Evolutionary conservation across 176 grass and related monocot species (phyloP), one percentile per base, ranked within the genome.

Genomic region (Elaeis guineensis): DNA sequence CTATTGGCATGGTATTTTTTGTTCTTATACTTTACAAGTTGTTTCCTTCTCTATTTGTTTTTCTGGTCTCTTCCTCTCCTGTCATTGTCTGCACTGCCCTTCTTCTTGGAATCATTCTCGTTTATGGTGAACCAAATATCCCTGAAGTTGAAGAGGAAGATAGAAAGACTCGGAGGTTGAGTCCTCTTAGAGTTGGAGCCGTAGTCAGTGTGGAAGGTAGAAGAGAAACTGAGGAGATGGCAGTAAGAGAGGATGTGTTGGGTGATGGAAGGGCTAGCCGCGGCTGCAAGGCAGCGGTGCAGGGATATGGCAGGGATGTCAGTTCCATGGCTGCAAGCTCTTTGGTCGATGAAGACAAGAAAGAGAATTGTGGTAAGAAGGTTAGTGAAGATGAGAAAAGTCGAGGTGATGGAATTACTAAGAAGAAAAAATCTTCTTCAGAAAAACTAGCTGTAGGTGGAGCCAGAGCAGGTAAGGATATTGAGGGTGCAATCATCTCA

Each of bases 51-150:
- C 71, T 77, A 58, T 80, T 85, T 63, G 63, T 63, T 21, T 19
- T 85, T 29, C 53, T 80, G 22, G 65, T 80, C 29, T 64, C 58
- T 35, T 64, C 72, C 57, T 77, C 77, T 54, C 82, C 86, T 2
- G 74, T 81, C 9, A 67, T 89, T 61, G 48, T 75, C 9, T 78
- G 79, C 61, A 84, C 86, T 0, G 68, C 86, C 19, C 53, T 89
- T 69, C 70, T 89, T 20, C 86, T 89, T 59, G 81, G 86, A 57
- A 74, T 78, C 25, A 58, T 89, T 56, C 17, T 89, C 57, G 78
- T 57, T 18, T 89, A 53, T 19, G 81, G 75, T 5, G 78, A 85
- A 25, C 67, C 63, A 52, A 49, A 80, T 68, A 51, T 59, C 32
- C 86, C 70, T 44, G 25, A 78, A 52, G 51, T 62, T 15, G 73